phyloP scores from a whole-genome alignment of 129 eudicot genomes.

The sunflower (Helianthus annuus) region DNA sequence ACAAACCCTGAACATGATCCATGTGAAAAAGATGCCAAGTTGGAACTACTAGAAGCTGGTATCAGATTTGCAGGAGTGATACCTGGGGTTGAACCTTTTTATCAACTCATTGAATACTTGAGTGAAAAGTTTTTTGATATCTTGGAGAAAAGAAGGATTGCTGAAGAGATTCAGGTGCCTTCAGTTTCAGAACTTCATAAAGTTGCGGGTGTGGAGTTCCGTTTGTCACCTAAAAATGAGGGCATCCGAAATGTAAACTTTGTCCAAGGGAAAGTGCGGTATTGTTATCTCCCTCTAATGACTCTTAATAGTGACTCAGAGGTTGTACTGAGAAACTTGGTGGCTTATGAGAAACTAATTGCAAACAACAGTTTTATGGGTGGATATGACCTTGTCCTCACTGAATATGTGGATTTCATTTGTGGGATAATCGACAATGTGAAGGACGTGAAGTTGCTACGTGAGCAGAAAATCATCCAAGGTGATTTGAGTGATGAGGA shows the following conservation, averaged over 20 bases:
- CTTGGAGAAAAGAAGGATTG: not conserved
- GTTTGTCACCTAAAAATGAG: slow-evolving; percentile 5
- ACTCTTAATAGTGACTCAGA: slow-evolving; percentile 38
- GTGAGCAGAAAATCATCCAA: slow-evolving; percentile 18
- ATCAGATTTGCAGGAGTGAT: not conserved
- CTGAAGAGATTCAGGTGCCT: slow-evolving; percentile 53
- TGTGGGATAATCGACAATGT: slow-evolving; percentile 42
- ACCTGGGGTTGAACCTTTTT: too few relatives aligned
- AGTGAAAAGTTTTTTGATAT: too few relatives aligned
- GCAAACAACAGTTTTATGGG: slow-evolving; percentile 18
- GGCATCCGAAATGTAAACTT: slow-evolving; percentile 37
- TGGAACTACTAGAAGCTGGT: not conserved
- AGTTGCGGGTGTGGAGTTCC: slow-evolving; percentile 37
- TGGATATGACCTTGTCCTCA: slow-evolving; percentile 31
- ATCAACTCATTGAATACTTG: too few relatives aligned
- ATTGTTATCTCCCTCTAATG: slow-evolving; percentile 44
- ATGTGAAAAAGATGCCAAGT: too few relatives aligned
- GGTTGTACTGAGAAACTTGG: slow-evolving; percentile 52
- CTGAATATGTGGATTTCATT: slow-evolving; percentile 51
- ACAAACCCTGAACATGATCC: not conserved
- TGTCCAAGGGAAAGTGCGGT: slow-evolving; percentile 17
- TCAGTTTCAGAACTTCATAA: slow-evolving; percentile 38
- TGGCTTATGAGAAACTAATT: slow-evolving; percentile 41
- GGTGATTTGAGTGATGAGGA: slow-evolving; percentile 34
- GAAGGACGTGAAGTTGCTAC: slow-evolving; percentile 32